Percentiles rank a stretch among this genome's conserved stretches.
Evolutionary conservation across 2,329 filamentous ascomycete genomes (phyloP).

Genomic region (Beauveria bassiana): DNA sequence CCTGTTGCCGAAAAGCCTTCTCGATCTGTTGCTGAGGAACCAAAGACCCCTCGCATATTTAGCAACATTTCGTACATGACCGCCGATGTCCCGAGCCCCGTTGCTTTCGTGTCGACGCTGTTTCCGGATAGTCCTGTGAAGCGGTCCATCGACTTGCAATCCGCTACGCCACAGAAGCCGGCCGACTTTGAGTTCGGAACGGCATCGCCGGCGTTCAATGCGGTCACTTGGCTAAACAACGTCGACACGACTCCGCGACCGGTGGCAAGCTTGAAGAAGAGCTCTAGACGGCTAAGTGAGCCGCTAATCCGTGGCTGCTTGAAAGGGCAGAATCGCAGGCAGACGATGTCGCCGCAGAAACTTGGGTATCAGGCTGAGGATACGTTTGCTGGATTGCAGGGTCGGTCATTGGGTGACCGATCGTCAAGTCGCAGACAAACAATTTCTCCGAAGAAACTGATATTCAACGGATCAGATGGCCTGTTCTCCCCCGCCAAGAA

Average conservation of each 20-base stretch:
- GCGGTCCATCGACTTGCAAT: not conserved
- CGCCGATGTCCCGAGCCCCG: not conserved
- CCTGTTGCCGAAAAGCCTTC: not conserved
- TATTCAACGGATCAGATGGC: not conserved
- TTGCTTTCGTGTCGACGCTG: constrained; percentile 1
- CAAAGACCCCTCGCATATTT: constrained; percentile 1
- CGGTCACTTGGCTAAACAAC: constrained; percentile 22
- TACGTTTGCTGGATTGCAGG: not conserved
- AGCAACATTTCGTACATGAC: not conserved
- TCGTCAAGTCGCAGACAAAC: constrained; percentile 19
- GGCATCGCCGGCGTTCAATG: constrained; percentile 21
- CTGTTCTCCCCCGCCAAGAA: constrained; percentile 6
- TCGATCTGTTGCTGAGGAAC: not conserved
- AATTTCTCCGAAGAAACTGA: constrained; percentile 19
- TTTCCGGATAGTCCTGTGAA: constrained; percentile 8
- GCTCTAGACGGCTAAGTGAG: constrained; percentile 26
- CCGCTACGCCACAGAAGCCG: constrained; percentile 12
- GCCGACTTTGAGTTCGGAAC: constrained; percentile 22
- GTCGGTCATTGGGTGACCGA: constrained; percentile 1
- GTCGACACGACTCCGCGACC: constrained; percentile 16
- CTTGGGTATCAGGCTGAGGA: not conserved
- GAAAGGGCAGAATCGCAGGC: constrained; percentile 19
- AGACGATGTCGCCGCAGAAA: constrained; percentile 22
- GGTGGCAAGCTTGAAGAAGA: constrained; percentile 18
- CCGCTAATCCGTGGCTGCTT: constrained; percentile 23